Conservation (phyloP, 2,329 filamentous ascomycete species). For the Fusarium pininemorale region DNA sequence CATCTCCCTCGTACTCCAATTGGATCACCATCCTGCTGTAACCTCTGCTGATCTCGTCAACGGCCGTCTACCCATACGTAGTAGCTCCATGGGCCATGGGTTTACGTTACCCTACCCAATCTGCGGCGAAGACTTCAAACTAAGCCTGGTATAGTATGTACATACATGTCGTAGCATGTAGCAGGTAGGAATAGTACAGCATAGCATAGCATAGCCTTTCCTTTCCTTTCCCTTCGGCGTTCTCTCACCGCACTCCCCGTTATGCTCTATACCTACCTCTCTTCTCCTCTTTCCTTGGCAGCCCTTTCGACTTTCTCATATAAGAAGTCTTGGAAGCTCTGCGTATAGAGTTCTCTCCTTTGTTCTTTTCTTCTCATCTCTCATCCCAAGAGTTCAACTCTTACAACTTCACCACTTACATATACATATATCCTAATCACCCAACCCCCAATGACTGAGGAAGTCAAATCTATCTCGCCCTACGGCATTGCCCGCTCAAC, state of each 20-base stretch:
- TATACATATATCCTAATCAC: constrained; percentile 10
- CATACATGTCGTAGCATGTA: constrained; percentile 1
- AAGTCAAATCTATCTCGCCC: constrained; percentile 67
- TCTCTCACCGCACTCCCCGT: constrained; percentile 34
- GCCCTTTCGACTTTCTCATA: constrained; percentile 23
- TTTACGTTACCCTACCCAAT: constrained; percentile 17
- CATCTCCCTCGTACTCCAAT: constrained; percentile 9
- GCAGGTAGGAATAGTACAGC: constrained; percentile 1
- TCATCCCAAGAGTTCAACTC: constrained; percentile 37
- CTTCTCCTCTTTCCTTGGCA: constrained; percentile 27
- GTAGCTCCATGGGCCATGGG: constrained; percentile 27
- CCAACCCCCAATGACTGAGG: constrained; percentile 46
- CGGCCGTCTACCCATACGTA: constrained; percentile 25
- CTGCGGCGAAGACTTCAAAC: constrained; percentile 23
- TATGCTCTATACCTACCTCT: constrained; percentile 24
- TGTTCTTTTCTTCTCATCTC: constrained; percentile 36
- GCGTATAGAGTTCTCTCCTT: not conserved
- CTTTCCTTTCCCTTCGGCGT: constrained; percentile 7
- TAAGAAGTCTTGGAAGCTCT: constrained; percentile 37
- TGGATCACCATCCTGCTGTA: constrained; percentile 18
- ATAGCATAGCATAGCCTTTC: not conserved
- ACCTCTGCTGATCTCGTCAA: constrained; percentile 39
- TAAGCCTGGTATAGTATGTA: constrained; percentile 11
- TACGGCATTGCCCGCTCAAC: constrained; percentile 74
- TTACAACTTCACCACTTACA: constrained; percentile 24